These are phyloP conservation scores for Ceratocystiopsis brevicomis DNA, from an alignment of 2,329 filamentous ascomycete genomes.

Conservation along the genomic window DNA sequence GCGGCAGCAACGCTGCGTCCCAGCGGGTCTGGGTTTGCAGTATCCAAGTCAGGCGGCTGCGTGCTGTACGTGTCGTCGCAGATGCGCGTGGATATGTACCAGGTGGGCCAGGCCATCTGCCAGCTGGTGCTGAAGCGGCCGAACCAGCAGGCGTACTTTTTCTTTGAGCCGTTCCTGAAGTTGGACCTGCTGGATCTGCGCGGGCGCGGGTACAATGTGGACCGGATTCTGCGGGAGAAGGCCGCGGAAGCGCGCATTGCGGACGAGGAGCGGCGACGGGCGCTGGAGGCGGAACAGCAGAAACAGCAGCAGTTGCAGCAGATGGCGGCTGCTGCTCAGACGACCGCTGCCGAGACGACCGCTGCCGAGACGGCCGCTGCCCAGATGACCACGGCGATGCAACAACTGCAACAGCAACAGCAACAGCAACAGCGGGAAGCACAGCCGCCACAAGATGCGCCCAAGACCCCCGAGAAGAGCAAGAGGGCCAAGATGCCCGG, in stretches of 20 bases:
- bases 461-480: conserved; percentile 20
- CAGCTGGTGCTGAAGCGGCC: conserved; percentile 63
- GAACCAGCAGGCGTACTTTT: conserved; percentile 74
- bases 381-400: no score
- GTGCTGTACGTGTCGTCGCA: conserved; percentile 59
- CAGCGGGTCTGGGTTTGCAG: no score
- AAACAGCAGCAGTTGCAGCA: not conserved
- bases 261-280: conserved; percentile 60
- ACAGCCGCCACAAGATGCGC: no score
- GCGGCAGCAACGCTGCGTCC: conserved; percentile 41
- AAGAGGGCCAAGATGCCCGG: conserved; percentile 44
- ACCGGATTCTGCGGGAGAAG: conserved; percentile 76
- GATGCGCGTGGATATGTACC: conserved; percentile 56
- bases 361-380: no score
- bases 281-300: conserved; percentile 32
- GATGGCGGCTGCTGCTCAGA: conserved; percentile 16
- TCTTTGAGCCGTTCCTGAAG: conserved; percentile 78
- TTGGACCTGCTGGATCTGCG: conserved; percentile 67
- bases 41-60: conserved; percentile 24
- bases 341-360: conserved; percentile 15
- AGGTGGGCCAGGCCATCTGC: conserved; percentile 76
- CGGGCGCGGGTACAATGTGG: conserved; percentile 86
- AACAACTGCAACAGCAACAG: no score
- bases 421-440: no score
- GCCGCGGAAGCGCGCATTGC: conserved; percentile 74